Evolutionary conservation across 2,329 filamentous ascomycete species (phyloP).

Genomic region (Aspergillus sp.): DNA sequence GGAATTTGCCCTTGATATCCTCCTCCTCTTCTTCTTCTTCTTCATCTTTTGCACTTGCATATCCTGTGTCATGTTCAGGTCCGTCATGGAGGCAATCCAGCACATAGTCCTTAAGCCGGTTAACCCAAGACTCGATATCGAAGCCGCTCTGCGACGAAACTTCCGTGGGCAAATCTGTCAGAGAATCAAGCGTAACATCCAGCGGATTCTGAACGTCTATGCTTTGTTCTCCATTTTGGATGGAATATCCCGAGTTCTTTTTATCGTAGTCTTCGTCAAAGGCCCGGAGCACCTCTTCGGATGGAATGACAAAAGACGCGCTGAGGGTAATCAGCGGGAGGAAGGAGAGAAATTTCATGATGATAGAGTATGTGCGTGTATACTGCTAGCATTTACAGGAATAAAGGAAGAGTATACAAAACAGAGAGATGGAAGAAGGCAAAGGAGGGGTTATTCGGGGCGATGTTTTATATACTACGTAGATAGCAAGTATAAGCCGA

Average conservation of each 20-base stretch:
- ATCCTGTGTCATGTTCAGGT: neutral
- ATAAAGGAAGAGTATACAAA: neutral
- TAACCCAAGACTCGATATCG: neutral
- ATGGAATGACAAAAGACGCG: conserved; percentile 44
- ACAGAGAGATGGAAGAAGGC: no score
- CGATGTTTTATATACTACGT: no score
- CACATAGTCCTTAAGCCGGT: neutral
- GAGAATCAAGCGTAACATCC: neutral
- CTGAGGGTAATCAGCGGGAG: conserved; percentile 38
- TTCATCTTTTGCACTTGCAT: neutral
- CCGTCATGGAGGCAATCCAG: neutral
- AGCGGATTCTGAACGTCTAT: neutral
- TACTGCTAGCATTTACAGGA: neutral
- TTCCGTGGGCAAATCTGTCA: neutral
- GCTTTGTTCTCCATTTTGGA: neutral
- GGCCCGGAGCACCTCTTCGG: conserved; percentile 29
- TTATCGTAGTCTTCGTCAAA: neutral
- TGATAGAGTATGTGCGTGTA: neutral
- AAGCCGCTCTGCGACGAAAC: neutral
- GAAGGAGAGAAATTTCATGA: conserved; percentile 14
- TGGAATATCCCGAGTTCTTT: neutral
- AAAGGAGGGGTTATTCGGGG: no score
- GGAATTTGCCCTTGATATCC: conserved; percentile 1
- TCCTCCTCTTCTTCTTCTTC: neutral
- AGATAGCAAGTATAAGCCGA: neutral